phyloP scores from a whole-genome alignment of 2,329 filamentous ascomycete species.

The Xylaria arbuscula region DNA sequence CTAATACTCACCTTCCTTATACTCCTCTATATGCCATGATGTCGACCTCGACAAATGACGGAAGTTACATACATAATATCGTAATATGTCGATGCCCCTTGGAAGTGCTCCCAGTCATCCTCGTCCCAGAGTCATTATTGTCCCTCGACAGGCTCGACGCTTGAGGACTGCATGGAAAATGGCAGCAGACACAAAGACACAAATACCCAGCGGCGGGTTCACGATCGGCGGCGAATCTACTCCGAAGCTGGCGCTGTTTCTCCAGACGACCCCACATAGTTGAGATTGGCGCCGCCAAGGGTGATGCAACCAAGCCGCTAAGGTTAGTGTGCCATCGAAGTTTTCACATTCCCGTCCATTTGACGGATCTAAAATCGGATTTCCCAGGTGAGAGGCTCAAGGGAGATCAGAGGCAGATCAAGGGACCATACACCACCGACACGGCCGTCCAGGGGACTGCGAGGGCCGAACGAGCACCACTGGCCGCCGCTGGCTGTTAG shows the following conservation, averaged over 20 bases:
- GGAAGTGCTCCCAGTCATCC: no score
- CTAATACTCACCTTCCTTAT: no score
- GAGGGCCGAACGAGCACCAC: not conserved
- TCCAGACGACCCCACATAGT: conserved; percentile 16
- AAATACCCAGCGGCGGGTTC: not conserved
- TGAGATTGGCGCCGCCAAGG: conserved; percentile 13
- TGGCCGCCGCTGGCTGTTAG: not conserved
- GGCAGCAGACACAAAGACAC: not conserved
- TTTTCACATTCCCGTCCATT: not conserved
- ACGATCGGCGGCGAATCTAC: conserved; percentile 14
- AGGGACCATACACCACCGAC: not conserved
- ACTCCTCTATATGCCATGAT: no score
- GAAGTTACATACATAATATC: no score
- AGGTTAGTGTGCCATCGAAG: not conserved
- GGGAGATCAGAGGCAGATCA: conserved; percentile 1
- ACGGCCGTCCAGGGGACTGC: not conserved
- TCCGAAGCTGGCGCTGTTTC: not conserved
- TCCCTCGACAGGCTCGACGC: not conserved
- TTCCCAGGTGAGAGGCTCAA: conserved; percentile 11
- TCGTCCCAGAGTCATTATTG: no score
- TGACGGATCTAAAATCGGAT: not conserved
- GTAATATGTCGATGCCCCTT: no score
- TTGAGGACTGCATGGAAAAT: no score
- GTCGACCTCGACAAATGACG: no score
- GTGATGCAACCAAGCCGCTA: not conserved